Conservation (phyloP, 1,139 yeast genomes). For the Lodderomyces oxycetoniae region DNA sequence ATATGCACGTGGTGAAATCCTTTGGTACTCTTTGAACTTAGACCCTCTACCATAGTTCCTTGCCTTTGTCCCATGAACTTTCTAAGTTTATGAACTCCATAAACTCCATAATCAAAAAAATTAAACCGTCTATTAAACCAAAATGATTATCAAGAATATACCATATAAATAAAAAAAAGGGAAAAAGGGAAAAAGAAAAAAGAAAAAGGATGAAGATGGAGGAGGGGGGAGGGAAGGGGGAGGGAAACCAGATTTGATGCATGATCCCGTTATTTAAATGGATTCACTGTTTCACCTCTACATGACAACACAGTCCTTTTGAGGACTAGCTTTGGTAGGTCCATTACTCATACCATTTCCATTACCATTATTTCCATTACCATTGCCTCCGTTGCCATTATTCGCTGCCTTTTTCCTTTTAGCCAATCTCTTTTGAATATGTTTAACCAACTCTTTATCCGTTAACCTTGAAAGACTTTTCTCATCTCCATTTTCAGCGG, state of each 20-base stretch:
- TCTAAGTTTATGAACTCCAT: too few relatives aligned
- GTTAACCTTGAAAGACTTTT: slow-evolving; percentile 47
- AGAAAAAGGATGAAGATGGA: background rate
- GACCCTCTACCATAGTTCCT: too few relatives aligned
- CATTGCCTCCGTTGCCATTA: too few relatives aligned
- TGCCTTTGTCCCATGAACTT: too few relatives aligned
- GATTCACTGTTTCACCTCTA: slow-evolving; percentile 11
- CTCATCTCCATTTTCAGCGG: slow-evolving; percentile 70
- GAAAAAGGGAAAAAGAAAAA: background rate
- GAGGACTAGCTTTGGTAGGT: slow-evolving; percentile 24
- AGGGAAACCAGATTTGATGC: background rate
- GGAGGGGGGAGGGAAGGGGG: slow-evolving; percentile 2
- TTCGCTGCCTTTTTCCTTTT: background rate
- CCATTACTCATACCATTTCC: background rate
- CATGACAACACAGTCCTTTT: slow-evolving; percentile 44
- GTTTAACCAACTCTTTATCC: slow-evolving; percentile 30
- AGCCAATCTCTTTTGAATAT: slow-evolving; percentile 25
- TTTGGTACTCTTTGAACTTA: too few relatives aligned
- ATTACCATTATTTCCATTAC: background rate
- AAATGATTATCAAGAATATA: background rate
- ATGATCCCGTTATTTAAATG: background rate
- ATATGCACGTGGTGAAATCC: too few relatives aligned
- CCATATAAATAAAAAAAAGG: background rate
- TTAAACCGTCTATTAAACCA: too few relatives aligned
- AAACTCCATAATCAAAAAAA: too few relatives aligned